Conservation (phyloP, 495 filamentous ascomycete genomes). For the Penicillium argentinense region DNA sequence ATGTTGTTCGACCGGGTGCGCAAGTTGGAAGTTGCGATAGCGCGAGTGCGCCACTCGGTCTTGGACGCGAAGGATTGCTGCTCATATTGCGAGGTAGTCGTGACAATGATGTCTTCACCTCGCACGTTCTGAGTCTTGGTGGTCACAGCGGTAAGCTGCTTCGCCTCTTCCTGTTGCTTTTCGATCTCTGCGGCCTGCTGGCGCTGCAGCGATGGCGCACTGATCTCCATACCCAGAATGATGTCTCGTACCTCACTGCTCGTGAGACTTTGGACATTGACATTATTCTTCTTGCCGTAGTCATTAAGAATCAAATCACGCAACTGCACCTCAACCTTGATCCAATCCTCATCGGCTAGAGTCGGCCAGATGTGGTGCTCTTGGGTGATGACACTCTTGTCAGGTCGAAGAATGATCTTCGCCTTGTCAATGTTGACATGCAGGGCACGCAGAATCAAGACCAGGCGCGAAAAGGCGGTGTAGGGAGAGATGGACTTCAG, state of each 20-base stretch:
- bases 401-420: slow-evolving; percentile 93
- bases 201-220: slow-evolving; percentile 94
- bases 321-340: slow-evolving; percentile 95
- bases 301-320: slow-evolving; percentile 96
- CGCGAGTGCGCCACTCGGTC: slow-evolving; percentile 97
- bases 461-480: slow-evolving; percentile 94
- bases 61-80: slow-evolving; percentile 97
- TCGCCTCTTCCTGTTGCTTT: slow-evolving; percentile 96
- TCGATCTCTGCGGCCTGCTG: slow-evolving; percentile 99
- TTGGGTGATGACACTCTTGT: slow-evolving; percentile 97
- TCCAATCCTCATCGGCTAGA: slow-evolving; percentile 95
- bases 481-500: slow-evolving; percentile 97
- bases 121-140: slow-evolving; percentile 98
- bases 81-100: slow-evolving; percentile 95
- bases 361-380: slow-evolving; percentile 99
- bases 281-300: slow-evolving; percentile 99
- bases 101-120: slow-evolving; percentile 97
- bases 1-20: slow-evolving; percentile 96
- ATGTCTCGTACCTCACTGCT: slow-evolving; percentile 97
- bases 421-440: slow-evolving; percentile 99
- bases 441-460: slow-evolving; percentile 91
- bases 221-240: slow-evolving; percentile 99
- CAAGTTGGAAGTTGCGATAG: slow-evolving; percentile 94
- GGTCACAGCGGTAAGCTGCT: slow-evolving; percentile 94
- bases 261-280: slow-evolving; percentile 95